phyloP scores from a whole-genome alignment of 2,329 filamentous ascomycete species.

The Aureobasidium sp. region DNA sequence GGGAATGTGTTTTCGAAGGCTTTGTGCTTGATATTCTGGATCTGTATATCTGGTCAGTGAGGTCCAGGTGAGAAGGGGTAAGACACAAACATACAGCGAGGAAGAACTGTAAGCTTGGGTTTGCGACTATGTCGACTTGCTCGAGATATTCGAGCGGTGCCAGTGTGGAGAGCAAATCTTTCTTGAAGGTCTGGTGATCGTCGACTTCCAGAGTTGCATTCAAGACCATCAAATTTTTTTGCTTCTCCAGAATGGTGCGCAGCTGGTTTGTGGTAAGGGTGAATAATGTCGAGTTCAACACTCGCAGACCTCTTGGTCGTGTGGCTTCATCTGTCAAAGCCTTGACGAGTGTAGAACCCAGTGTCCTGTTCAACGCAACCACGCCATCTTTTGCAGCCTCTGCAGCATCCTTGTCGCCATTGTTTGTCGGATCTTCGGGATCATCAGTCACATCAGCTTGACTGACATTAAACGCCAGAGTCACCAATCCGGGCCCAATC shows the following conservation, averaged over 20 bases:
- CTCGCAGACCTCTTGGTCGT: conserved; percentile 25
- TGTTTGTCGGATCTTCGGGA: conserved; percentile 17
- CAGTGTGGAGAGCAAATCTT: conserved; percentile 25
- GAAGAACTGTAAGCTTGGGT: conserved; percentile 29
- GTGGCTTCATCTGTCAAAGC: conserved; percentile 26
- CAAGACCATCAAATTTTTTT: conserved; percentile 31
- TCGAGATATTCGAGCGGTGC: conserved; percentile 26
- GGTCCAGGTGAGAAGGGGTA: too few species aligned
- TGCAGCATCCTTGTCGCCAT: conserved; percentile 20
- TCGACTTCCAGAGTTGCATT: conserved; percentile 30
- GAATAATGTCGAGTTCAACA: conserved; percentile 35
- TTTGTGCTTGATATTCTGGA: conserved; percentile 23
- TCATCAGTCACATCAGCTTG: conserved; percentile 24
- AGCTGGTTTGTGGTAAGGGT: conserved; percentile 30
- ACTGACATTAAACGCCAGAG: conserved; percentile 29
- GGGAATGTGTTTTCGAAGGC: conserved; percentile 27
- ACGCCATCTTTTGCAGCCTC: conserved; percentile 26
- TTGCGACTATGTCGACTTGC: conserved; percentile 32
- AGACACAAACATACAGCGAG: conserved; percentile 25
- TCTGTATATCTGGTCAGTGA: background rate
- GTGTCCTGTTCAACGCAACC: conserved; percentile 28
- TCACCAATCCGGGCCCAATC: conserved; percentile 30
- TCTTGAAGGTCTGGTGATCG: conserved; percentile 27
- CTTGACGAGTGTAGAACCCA: conserved; percentile 23
- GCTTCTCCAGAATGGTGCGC: conserved; percentile 25